Evolutionary conservation across 257 asterid genomes (phyloP).

Genomic region (Solanum tarijense): DNA sequence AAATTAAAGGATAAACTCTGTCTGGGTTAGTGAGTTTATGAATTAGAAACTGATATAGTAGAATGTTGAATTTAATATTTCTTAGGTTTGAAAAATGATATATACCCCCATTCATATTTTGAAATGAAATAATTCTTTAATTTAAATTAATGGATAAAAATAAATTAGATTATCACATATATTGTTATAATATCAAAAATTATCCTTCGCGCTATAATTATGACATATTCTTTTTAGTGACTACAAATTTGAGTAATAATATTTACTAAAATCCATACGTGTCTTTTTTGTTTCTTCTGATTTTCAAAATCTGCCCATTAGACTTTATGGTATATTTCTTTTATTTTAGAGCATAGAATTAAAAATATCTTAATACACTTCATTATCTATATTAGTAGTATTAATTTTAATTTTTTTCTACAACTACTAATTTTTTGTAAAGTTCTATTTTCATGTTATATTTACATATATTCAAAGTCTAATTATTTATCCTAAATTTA

Average conservation of each 20-base stretch:
- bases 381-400: neutral
- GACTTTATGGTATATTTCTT: neutral
- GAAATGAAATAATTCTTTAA: neutral
- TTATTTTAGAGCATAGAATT: too few relatives aligned
- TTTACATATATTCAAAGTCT: too few relatives aligned
- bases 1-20: neutral
- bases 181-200: neutral
- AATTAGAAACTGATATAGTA: neutral
- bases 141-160: too few relatives aligned
- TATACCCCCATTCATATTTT: neutral
- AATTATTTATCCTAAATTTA: too few relatives aligned
- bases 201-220: neutral
- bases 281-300: neutral
- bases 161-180: too few relatives aligned
- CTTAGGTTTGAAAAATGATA: neutral
- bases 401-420: neutral
- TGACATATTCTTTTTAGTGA: neutral
- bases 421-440: neutral
- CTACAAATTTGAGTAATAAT: neutral
- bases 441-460: neutral
- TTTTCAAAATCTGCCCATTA: neutral
- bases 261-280: neutral
- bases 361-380: neutral
- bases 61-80: too few relatives aligned
- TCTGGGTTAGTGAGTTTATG: neutral